phyloP scores from a whole-genome alignment of 2,329 filamentous ascomycete genomes.

The Mollisia scopiformis region DNA sequence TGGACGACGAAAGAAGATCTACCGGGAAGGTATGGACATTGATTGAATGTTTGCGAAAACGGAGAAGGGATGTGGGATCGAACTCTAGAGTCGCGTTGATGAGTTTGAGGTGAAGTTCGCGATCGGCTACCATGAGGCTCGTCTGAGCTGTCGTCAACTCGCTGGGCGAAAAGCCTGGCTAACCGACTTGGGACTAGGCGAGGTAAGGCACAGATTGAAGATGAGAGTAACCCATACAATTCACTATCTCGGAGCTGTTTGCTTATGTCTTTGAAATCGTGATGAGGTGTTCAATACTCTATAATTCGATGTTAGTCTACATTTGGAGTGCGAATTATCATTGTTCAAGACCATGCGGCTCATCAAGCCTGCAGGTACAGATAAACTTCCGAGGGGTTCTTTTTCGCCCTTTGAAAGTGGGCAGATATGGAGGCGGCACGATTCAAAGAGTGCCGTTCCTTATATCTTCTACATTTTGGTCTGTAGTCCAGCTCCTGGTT shows the following conservation, averaged over 20 bases:
- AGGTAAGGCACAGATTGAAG: not conserved
- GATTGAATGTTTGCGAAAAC: constrained; percentile 4
- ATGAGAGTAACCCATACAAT: not conserved
- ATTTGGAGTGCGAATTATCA: too few species aligned
- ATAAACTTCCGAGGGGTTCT: too few species aligned
- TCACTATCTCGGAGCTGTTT: too few species aligned
- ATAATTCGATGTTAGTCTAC: too few species aligned
- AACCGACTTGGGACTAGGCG: not conserved
- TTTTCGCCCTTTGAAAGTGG: too few species aligned
- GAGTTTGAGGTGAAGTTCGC: not conserved
- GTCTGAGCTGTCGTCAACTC: not conserved
- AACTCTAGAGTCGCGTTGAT: not conserved
- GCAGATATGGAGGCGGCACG: too few species aligned
- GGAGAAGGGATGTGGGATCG: not conserved
- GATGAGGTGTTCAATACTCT: not conserved
- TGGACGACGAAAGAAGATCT: constrained; percentile 37
- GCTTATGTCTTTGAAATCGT: too few species aligned
- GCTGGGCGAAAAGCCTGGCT: too few species aligned
- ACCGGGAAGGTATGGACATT: constrained; percentile 35
- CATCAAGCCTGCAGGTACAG: not conserved
- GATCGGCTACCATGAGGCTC: not conserved
- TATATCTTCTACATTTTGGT: too few species aligned
- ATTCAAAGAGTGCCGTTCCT: too few species aligned
- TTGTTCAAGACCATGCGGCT: not conserved
- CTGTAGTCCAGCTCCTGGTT: too few species aligned